Conservation (phyloP, 2,329 filamentous ascomycete genomes). For the Passalora sequoiae region DNA sequence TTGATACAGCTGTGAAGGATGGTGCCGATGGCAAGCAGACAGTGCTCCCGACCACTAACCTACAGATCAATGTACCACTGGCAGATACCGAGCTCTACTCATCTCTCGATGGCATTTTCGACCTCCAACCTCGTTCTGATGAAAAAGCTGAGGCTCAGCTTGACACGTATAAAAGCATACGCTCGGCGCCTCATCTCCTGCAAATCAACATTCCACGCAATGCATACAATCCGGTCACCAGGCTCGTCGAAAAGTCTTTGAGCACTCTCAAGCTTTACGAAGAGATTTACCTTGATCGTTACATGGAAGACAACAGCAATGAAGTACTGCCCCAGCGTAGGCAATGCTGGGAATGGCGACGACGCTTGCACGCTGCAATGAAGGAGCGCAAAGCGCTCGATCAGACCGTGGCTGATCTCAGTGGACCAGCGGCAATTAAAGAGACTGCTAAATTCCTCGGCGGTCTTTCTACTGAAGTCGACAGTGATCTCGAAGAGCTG, state of each 20-base stretch:
- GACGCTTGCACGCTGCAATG: constrained; percentile 45
- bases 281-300: constrained; percentile 79
- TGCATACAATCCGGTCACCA: constrained; percentile 59
- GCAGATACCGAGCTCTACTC: constrained; percentile 68
- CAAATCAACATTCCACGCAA: constrained; percentile 86
- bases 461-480: constrained; percentile 38
- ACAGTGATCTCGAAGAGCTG: constrained; percentile 28
- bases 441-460: constrained; percentile 41
- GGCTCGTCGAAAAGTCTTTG: constrained; percentile 63
- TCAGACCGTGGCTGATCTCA: constrained; percentile 20
- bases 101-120: constrained; percentile 79
- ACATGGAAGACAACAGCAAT: constrained; percentile 64
- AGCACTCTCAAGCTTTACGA: constrained; percentile 75
- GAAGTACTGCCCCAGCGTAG: constrained; percentile 60
- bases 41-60: constrained; percentile 50
- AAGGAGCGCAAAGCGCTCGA: constrained; percentile 29
- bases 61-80: constrained; percentile 55
- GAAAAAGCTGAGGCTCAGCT: constrained; percentile 48
- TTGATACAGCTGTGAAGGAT: constrained; percentile 21
- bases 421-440: constrained; percentile 26
- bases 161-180: constrained; percentile 61
- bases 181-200: constrained; percentile 64
- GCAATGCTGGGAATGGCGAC: constrained; percentile 69
- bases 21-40: constrained; percentile 17
- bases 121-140: constrained; percentile 64